Evolutionary conservation across 148 eudicot species (phyloP).

Genomic region (Polygonum aviculare): DNA sequence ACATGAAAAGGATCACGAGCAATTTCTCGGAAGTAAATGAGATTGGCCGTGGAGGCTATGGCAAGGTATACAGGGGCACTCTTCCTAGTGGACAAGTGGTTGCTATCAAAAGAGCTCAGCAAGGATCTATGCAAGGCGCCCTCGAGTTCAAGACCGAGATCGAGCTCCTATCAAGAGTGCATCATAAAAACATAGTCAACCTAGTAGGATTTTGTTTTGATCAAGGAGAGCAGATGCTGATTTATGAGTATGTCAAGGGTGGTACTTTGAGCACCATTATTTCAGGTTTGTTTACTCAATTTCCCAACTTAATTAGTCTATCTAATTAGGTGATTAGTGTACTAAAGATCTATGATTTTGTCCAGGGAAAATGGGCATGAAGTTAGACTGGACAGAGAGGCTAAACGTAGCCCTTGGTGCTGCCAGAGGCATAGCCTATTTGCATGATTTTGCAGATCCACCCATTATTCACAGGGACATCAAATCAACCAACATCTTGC

Average conservation of each 20-base stretch:
- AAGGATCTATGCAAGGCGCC: conserved; percentile 75
- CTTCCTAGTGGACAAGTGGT: conserved; percentile 52
- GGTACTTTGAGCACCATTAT: conserved; percentile 69
- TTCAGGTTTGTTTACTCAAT: conserved; percentile 33
- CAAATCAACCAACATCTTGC: conserved; percentile 49
- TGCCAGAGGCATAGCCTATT: conserved; percentile 54
- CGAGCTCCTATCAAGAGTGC: conserved; percentile 86
- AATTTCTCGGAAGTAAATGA: conserved; percentile 51
- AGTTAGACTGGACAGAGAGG: conserved; percentile 53
- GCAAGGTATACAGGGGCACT: conserved; percentile 72
- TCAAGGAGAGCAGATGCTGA: conserved; percentile 66
- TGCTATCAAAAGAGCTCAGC: conserved; percentile 74
- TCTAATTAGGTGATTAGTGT: not conserved
- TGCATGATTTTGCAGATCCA: conserved; percentile 61
- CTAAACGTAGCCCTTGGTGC: conserved; percentile 47
- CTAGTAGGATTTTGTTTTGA: conserved; percentile 81
- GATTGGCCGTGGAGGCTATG: conserved; percentile 81
- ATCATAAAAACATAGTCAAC: conserved; percentile 77
- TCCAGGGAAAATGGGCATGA: conserved; percentile 53
- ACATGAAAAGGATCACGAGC: conserved; percentile 48
- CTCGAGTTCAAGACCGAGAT: conserved; percentile 79
- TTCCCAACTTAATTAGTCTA: not conserved
- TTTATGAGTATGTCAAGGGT: conserved; percentile 66
- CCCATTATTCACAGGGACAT: conserved; percentile 62
- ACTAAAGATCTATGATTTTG: not conserved